phyloP scores from a whole-genome alignment of 2,329 filamentous ascomycete genomes.

The Venturia effusa region DNA sequence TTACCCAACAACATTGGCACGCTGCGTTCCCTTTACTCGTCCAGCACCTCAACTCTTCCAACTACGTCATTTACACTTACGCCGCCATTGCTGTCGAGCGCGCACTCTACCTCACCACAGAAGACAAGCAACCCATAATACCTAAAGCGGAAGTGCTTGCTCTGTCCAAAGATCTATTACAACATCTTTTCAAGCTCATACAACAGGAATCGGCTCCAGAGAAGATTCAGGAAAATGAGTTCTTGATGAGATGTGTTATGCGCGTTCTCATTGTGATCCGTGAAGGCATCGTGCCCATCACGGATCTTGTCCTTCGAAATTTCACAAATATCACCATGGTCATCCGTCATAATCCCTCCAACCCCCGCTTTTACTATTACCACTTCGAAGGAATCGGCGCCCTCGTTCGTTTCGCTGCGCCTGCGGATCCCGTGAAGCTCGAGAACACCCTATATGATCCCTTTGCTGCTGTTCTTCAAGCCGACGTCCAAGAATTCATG shows the following conservation, averaged over 20 bases:
- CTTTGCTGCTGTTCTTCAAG: constrained; percentile 68
- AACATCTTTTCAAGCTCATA: constrained; percentile 85
- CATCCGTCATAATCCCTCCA: constrained; percentile 91
- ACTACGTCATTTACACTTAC: constrained; percentile 97
- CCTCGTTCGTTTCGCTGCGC: constrained; percentile 66
- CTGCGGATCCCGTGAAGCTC: constrained; percentile 57
- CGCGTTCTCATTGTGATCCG: constrained; percentile 89
- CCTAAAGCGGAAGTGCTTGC: constrained; percentile 66
- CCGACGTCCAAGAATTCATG: constrained; percentile 85
- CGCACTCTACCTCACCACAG: constrained; percentile 72
- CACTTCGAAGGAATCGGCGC: constrained; percentile 93
- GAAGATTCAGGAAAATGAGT: constrained; percentile 98
- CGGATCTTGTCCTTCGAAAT: constrained; percentile 70
- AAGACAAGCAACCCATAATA: constrained; percentile 63
- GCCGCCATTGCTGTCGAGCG: constrained; percentile 94
- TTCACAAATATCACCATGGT: constrained; percentile 82
- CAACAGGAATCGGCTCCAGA: constrained; percentile 73
- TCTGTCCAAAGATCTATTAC: constrained; percentile 73
- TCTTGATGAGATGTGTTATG: constrained; percentile 98
- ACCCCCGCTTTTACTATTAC: constrained; percentile 96
- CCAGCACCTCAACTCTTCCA: constrained; percentile 76
- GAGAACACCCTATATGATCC: constrained; percentile 74
- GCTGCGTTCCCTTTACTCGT: constrained; percentile 81
- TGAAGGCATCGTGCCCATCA: constrained; percentile 63
- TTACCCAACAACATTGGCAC: constrained; percentile 87